Evolutionary conservation across 768 basidiomycete species (phyloP), one percentile per base, ranked within the genome.

Genomic region (Leccinum incarnatum): DNA sequence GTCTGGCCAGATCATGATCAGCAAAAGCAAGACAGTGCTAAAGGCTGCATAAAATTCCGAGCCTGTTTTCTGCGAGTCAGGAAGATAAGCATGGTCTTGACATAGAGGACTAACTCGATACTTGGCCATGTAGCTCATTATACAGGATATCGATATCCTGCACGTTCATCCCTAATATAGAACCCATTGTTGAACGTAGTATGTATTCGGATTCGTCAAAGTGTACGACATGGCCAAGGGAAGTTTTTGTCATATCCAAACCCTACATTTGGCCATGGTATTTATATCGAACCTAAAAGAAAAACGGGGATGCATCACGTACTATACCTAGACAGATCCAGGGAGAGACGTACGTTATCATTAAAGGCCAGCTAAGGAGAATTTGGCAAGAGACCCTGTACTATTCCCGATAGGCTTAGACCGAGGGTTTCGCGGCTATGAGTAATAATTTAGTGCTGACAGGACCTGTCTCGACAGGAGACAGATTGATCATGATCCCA

Each of bases 101-200:
- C 50, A 15, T 68, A 69, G 5, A 67, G 51, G 17, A 54, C 55
- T 0, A 64, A 40, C 2, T 62, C 42, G 25, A 64, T 30, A 30
- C 4, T 11, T 30, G 11, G 10, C 21, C 21, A 23, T 23, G 21
- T 30, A 30, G 47, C 52, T 51, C 36, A 61, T 64, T 64, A 30
- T 67, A 67, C 32, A 67, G 14, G 15, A 66, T 58, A 19, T 53
- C 27, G 14, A n/a, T n/a, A n/a, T n/a, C n/a, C n/a, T n/a, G n/a
- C n/a, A n/a, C 11, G 47, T 59, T 61, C 1, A 64, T 49, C 25
- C 56, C 65, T 1, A 67, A 64, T 25, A 36, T 62, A 67, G 27
- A 66, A 36, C 40, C 27, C 51, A 11, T 55, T 53, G 47, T 66
- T 51, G 34, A 62, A 62, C 14, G 21, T 42, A 7, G 47, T 37